Evolutionary conservation across 164 flowering plant genomes (phyloP).

Genomic region (Vitis cinerea): DNA sequence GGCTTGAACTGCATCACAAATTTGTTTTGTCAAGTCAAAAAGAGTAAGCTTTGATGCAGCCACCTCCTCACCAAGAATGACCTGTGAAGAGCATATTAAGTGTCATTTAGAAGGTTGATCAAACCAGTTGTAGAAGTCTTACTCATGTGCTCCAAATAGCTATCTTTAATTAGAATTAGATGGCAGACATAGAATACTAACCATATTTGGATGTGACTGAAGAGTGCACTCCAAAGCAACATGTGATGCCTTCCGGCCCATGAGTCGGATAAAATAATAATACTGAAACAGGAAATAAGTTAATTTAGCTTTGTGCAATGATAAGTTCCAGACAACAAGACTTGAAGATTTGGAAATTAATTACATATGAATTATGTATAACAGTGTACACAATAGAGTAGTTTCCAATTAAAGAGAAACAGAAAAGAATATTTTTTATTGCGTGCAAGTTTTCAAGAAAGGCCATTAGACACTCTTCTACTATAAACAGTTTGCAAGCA

Average conservation of each 20-base stretch:
- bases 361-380: too few relatives aligned
- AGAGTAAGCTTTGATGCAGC: constrained; percentile 96
- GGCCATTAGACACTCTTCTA: too few relatives aligned
- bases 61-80: constrained; percentile 97
- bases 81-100: constrained; percentile 41
- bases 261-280: constrained; percentile 91
- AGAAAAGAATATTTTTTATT: too few relatives aligned
- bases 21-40: constrained; percentile 87
- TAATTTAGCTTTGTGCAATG: not conserved
- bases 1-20: constrained; percentile 96
- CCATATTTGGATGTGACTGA: constrained; percentile 99
- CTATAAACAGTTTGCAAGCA: too few relatives aligned
- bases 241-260: constrained; percentile 98
- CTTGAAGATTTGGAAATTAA: too few relatives aligned
- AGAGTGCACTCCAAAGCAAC: constrained; percentile 97
- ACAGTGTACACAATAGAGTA: not conserved
- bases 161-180: not conserved
- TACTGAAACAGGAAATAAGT: constrained; percentile 50
- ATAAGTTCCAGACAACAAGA: not conserved
- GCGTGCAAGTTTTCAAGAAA: too few relatives aligned
- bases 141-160: not conserved
- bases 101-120: not conserved
- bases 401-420: not conserved
- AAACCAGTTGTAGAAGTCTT: not conserved
- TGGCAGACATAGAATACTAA: constrained; percentile 20